phyloP scores from a whole-genome alignment of 805 yeast genomes.

The Zygosaccharomyces bisporus region DNA sequence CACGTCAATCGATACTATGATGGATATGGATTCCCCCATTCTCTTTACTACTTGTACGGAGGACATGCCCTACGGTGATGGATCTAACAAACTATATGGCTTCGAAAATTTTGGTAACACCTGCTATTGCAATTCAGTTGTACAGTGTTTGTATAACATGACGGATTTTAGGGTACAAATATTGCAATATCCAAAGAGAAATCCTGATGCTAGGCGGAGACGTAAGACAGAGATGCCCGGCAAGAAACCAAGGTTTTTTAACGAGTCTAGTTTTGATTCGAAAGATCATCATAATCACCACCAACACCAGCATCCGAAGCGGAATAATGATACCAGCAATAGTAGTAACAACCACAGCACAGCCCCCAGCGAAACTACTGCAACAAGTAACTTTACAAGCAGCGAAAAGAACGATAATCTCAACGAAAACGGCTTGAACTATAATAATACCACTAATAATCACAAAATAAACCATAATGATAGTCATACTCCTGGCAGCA shows the following conservation, averaged over 20 bases:
- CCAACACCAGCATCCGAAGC: conserved; percentile 4
- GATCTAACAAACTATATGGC: conserved; percentile 67
- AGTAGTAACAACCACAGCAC: background rate
- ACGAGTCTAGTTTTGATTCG: conserved; percentile 29
- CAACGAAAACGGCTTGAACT: conserved; percentile 16
- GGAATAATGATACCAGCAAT: conserved; percentile 1
- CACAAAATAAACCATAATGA: conserved; percentile 9
- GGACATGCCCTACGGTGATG: conserved; percentile 57
- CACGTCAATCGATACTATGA: conserved; percentile 13
- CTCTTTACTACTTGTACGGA: conserved; percentile 12
- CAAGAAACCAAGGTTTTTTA: conserved; percentile 33
- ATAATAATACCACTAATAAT: conserved; percentile 9
- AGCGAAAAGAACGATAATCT: conserved; percentile 5
- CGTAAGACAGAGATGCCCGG: conserved; percentile 44
- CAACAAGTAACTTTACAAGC: conserved; percentile 5
- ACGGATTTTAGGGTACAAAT: conserved; percentile 60
- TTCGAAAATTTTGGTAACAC: conserved; percentile 87
- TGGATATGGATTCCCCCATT: conserved; percentile 11
- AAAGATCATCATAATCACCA: conserved; percentile 11
- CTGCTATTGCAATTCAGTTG: conserved; percentile 89
- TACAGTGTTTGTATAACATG: conserved; percentile 82
- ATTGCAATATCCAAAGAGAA: conserved; percentile 45
- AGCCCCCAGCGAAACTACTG: background rate
- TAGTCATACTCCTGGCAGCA: background rate
- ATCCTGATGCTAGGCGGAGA: conserved; percentile 30